Evolutionary conservation across 176 grass and related monocot genomes (phyloP).

Genomic region (Hsuehochloa calcarea): DNA sequence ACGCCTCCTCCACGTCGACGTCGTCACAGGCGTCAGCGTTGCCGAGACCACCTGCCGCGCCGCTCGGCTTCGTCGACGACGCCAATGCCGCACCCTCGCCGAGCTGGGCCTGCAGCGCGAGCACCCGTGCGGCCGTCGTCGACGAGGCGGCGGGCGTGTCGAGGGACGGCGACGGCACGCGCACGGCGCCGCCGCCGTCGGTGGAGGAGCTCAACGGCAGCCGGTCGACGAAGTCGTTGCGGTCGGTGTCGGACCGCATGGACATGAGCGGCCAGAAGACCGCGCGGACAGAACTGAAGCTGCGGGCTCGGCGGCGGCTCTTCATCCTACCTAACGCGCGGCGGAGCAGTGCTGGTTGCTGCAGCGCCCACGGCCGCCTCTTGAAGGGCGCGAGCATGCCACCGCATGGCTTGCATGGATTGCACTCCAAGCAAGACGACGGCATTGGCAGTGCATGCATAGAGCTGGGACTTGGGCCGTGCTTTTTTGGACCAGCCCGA

Average conservation of each 20-base stretch:
- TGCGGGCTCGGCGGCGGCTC: slow-evolving; percentile 12
- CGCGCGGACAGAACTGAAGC: slow-evolving; percentile 68
- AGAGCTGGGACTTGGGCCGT: too few species aligned
- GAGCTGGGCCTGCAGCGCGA: slow-evolving; percentile 25
- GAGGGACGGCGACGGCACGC: slow-evolving; percentile 28
- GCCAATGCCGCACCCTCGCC: background rate
- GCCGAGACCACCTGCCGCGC: background rate
- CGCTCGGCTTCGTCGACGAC: background rate
- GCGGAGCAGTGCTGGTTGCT: slow-evolving; percentile 37
- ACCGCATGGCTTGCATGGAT: slow-evolving; percentile 33
- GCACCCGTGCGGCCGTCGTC: slow-evolving; percentile 15
- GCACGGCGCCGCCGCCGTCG: background rate
- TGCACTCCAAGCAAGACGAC: slow-evolving; percentile 42
- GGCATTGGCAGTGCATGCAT: slow-evolving; percentile 29
- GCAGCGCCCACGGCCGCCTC: slow-evolving; percentile 22
- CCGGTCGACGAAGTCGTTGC: background rate
- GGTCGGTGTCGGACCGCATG: slow-evolving; percentile 54
- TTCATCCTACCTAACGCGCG: slow-evolving; percentile 36
- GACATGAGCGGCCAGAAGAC: slow-evolving; percentile 85
- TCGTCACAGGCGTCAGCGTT: background rate
- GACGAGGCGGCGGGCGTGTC: background rate
- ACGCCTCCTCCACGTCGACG: slow-evolving; percentile 53
- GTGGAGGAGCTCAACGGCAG: slow-evolving; percentile 4
- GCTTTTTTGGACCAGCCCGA: too few species aligned
- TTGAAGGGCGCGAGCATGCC: slow-evolving; percentile 43